A percentile compares a stretch with the other conserved stretches of the same genome.
phyloP scores from a whole-genome alignment of 331 rosid species.

The Erythrophleum ivorense region DNA sequence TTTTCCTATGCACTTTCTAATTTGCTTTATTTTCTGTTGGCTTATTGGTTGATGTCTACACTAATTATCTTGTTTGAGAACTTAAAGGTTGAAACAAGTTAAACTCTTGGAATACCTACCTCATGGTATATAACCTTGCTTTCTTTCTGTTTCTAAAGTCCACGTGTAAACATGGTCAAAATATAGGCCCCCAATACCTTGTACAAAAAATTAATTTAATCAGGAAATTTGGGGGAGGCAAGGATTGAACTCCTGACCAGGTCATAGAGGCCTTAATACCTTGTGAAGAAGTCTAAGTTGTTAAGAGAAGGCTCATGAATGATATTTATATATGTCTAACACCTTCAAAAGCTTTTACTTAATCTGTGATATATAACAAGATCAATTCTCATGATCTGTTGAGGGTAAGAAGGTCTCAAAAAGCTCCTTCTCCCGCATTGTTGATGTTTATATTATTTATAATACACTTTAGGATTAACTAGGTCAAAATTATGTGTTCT shows the following conservation, averaged over 20 bases:
- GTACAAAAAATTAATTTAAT: not conserved
- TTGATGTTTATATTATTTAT: not conserved
- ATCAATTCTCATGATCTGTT: not conserved
- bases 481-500: not conserved
- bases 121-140: not conserved
- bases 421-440: not conserved
- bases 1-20: not conserved
- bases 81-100: constrained; percentile 17
- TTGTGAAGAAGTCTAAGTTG: not conserved
- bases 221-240: not conserved
- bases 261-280: not conserved
- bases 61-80: constrained; percentile 18
- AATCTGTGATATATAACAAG: not conserved
- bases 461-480: not conserved
- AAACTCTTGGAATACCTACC: constrained; percentile 21
- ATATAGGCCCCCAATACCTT: not conserved
- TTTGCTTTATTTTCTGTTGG: constrained; percentile 26
- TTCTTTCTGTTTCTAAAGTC: constrained; percentile 3
- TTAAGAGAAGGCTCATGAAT: not conserved
- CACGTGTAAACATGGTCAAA: not conserved
- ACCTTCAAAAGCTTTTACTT: not conserved
- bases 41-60: constrained; percentile 25
- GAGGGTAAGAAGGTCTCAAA: not conserved
- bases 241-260: not conserved
- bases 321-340: not conserved